Percentiles rank a stretch among this genome's conserved stretches.
phyloP scores from a whole-genome alignment of 805 yeast species.

The Cyberlindnera galapagoensis region DNA sequence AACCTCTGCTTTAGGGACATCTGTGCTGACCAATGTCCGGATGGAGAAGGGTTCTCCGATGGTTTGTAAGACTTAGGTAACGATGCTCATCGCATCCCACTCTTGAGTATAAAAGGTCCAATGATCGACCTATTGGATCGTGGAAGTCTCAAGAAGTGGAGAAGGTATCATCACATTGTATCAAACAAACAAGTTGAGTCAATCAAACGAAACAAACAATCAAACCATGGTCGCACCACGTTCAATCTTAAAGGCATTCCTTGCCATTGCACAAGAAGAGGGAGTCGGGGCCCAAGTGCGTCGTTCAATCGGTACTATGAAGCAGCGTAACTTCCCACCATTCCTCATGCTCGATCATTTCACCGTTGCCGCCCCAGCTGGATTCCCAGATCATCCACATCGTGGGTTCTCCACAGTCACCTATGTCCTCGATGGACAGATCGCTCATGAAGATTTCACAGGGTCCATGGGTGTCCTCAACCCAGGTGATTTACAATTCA shows the following conservation, averaged over 20 bases:
- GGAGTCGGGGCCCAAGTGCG: constrained; percentile 88
- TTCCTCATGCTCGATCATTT: constrained; percentile 81
- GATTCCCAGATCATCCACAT: constrained; percentile 83
- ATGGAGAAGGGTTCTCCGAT: too few species aligned
- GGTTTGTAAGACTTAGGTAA: constrained; percentile 5
- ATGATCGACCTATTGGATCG: too few species aligned
- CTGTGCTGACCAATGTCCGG: too few species aligned
- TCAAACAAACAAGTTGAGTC: neutral
- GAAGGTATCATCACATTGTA: too few species aligned
- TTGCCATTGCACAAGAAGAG: constrained; percentile 68
- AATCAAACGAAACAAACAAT: too few species aligned
- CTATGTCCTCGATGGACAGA: constrained; percentile 52
- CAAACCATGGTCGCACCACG: constrained; percentile 28
- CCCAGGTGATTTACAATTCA: constrained; percentile 84
- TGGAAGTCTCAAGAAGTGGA: too few species aligned
- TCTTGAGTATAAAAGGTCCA: too few species aligned
- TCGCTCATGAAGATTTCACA: constrained; percentile 83
- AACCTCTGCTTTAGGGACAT: too few species aligned
- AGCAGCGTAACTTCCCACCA: constrained; percentile 71
- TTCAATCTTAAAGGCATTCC: constrained; percentile 42
- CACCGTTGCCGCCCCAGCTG: constrained; percentile 53
- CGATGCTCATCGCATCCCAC: neutral
- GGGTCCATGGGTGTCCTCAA: constrained; percentile 72
- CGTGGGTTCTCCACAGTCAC: constrained; percentile 82
- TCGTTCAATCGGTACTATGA: constrained; percentile 67